Evolutionary conservation across 2,329 filamentous ascomycete genomes (phyloP), one percentile per base, ranked within the genome.

Genomic region (Seiridium unicorne): DNA sequence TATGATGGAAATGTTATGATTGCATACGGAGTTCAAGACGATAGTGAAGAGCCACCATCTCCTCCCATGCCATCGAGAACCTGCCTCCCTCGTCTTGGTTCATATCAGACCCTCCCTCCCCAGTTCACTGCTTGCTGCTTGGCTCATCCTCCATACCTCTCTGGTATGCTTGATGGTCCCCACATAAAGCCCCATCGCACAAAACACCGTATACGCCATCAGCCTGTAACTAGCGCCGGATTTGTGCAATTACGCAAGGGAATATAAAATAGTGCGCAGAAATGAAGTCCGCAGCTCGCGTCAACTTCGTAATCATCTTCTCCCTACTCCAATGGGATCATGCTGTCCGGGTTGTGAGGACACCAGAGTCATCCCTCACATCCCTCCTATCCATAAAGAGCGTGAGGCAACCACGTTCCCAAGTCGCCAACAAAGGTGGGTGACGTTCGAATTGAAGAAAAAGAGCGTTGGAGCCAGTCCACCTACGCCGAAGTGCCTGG

Each of bases 401-500:
- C 46, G 51, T 34, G 6, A 26, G 35, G 18, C 38, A 38, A 32
- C 31, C 51, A 44, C 36, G 51, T 31, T 42, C 51, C 36, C 51
- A 55, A 55, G 26, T 44, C 51, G 51, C 35, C 32, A 26, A 8
- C 49, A 38, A 35, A 38, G 35, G 18, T 53, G 11, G 35, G 11
- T 36, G 35, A 13, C 18, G 13, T 36, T 34, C 6, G 18, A 40
- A 26, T 48, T 18, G 47, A 38, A 26, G 56, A 11, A 35, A 59
- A 59, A 44, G 57, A 59, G 57, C 40, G 57, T 59, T 26, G 31
- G 44, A 34, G 18, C 57, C 57, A 59, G 57, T 18, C 49, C 40
- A 44, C 36, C n/a, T 54, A 18, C 31, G 31, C 38, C 34, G 35
- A 51, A 51, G 47, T 51, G 44, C 44, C 55, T 38, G 42, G 42